Evolutionary conservation across 2,329 filamentous ascomycete species (phyloP), one percentile per base, ranked within the genome.

Genomic region (Penicillium sp.): DNA sequence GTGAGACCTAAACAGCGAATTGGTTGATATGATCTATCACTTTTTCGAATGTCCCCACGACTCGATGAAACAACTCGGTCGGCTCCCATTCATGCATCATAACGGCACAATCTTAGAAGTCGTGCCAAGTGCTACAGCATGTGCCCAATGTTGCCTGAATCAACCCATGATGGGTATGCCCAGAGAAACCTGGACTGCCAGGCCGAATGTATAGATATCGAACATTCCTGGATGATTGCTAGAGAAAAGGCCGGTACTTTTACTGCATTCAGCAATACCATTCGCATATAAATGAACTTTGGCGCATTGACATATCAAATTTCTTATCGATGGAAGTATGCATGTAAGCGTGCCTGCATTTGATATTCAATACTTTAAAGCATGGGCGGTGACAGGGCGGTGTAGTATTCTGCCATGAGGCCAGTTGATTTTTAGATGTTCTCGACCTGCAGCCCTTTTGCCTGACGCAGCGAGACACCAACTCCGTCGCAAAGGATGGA

Each of bases 1-100:
- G 71, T 74, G 43, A 61, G 72, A 67, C 60, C 68, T 5, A 73
- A 72, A 48, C 69, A 72, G 43, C 53, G 69, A 26, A 72, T 73
- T 29, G 70, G 70, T 11, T 73, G 46, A 56, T 19, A 14, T 41
- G 24, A 22, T 22, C 33, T 41, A 14, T 27, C 21, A 26, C 27
- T 33, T 19, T 19, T 45, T 10, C 22, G 13, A 31, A 19, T 49
- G 1, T 31, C n/a, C 46, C 26, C 46, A 31, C 35, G 16, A 11
- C 39, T 41, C 39, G 19, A 41, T 22, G n/a, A 5, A 39, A n/a
- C 35, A 19, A 39, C 19, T 9, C 35, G 9, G n/a, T 39, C 16
- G n/a, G 8, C 19, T 33, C 7, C 35, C 35, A 39, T 4, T 22
- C 2, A 22, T 41, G 35, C 35, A 39, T 19, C 16, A n/a, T 37